Evolutionary conservation across 371 early-diverging fungal genomes (phyloP).

Genomic region (Apophysomyces sp.): DNA sequence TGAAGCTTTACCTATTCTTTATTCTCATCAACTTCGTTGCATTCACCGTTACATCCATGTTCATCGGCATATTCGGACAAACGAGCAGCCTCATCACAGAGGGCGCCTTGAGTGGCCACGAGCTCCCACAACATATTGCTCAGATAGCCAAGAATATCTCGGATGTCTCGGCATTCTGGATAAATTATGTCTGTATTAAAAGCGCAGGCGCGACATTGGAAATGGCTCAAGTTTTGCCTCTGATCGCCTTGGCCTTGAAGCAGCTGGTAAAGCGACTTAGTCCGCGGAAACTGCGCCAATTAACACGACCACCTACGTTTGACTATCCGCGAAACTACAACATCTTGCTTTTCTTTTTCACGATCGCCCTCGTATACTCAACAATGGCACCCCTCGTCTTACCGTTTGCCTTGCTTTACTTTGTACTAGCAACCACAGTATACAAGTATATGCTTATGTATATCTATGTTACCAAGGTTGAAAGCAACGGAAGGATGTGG

Average conservation of each 20-base stretch:
- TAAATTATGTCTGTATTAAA: constrained; percentile 62
- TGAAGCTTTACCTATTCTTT: constrained; percentile 74
- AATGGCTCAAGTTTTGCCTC: constrained; percentile 65
- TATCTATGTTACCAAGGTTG: constrained; percentile 62
- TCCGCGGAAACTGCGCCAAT: constrained; percentile 63
- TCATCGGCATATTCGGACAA: constrained; percentile 49
- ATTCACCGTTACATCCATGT: constrained; percentile 55
- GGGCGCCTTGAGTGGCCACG: constrained; percentile 11
- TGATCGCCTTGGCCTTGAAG: constrained; percentile 53
- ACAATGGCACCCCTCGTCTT: constrained; percentile 77
- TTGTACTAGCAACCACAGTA: constrained; percentile 64
- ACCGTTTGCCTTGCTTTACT: constrained; percentile 73
- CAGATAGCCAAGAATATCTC: constrained; percentile 39
- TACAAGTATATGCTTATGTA: constrained; percentile 80
- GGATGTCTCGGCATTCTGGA: constrained; percentile 58
- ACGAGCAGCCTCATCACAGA: constrained; percentile 30
- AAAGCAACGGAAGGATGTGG: constrained; percentile 79
- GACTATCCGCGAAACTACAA: constrained; percentile 74
- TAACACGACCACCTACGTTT: constrained; percentile 71
- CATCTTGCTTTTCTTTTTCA: constrained; percentile 71
- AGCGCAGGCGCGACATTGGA: constrained; percentile 54
- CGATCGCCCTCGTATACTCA: constrained; percentile 74
- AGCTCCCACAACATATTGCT: constrained; percentile 16
- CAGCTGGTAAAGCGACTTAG: constrained; percentile 62
- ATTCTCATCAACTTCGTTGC: constrained; percentile 62